Percentiles rank a stretch among this genome's conserved stretches.
Evolutionary conservation across 345 rosid genomes (phyloP).

Genomic region (Aegle marmelos): DNA sequence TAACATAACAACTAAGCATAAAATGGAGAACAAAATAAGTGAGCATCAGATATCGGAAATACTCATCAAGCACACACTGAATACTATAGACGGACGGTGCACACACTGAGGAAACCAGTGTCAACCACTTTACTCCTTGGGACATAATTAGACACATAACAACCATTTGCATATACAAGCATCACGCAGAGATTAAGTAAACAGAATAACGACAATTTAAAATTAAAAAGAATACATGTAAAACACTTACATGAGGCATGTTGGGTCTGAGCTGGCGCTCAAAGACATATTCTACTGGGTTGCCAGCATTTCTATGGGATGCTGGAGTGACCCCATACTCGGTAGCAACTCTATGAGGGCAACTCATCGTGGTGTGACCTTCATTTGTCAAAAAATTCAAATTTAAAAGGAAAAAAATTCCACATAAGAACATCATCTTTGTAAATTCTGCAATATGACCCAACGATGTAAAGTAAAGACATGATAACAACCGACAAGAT

Average conservation of each 20-base stretch:
- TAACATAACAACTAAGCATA: not conserved
- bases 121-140: not conserved
- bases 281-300: slow-evolving; percentile 64
- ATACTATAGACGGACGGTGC: not conserved
- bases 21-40: not conserved
- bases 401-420: not conserved
- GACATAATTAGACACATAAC: not conserved
- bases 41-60: not conserved
- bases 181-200: not conserved
- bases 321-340: slow-evolving; percentile 63
- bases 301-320: slow-evolving; percentile 49
- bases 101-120: not conserved
- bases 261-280: slow-evolving; percentile 68
- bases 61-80: not conserved
- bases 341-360: slow-evolving; percentile 75
- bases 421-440: not conserved
- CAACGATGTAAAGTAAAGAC: not conserved
- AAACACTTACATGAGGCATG: slow-evolving; percentile 42
- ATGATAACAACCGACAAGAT: not conserved
- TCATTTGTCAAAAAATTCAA: slow-evolving; percentile 13
- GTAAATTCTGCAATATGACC: not conserved
- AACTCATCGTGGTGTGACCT: slow-evolving; percentile 90
- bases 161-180: not conserved
- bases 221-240: not conserved
- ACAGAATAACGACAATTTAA: not conserved